A percentile compares a stretch with the other conserved stretches of the same genome.
These are phyloP conservation scores for Thelephora terrestris DNA, from an alignment of 1,284 basidiomycete genomes.

Conservation along the genomic window DNA sequence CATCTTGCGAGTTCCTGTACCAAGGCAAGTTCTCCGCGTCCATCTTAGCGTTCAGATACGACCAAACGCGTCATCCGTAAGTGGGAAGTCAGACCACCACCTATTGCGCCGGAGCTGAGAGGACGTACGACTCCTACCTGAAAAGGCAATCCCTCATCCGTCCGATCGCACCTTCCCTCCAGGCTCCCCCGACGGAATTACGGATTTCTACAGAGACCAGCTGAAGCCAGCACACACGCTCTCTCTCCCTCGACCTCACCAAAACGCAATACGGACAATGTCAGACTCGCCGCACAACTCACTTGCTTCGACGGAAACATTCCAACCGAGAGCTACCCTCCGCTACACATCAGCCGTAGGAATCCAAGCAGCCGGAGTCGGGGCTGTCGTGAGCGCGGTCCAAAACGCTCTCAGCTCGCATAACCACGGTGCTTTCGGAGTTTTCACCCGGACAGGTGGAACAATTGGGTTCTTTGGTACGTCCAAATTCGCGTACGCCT, in stretches of 20 bases:
- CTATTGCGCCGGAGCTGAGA: too few species aligned
- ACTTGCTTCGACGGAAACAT: conserved; percentile 19
- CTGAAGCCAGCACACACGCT: conserved; percentile 5
- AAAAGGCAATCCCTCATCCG: too few species aligned
- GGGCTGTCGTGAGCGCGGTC: conserved; percentile 69
- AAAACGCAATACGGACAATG: conserved; percentile 4
- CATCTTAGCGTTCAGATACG: conserved; percentile 14
- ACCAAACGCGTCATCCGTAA: conserved; percentile 26
- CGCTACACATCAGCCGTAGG: conserved; percentile 53
- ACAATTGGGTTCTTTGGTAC: conserved; percentile 78
- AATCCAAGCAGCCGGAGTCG: conserved; percentile 63
- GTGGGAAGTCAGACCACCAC: too few species aligned
- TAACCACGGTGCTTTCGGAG: conserved; percentile 78
- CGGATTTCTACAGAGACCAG: neutral
- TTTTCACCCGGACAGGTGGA: conserved; percentile 70
- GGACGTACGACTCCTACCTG: too few species aligned
- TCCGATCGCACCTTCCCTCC: too few species aligned
- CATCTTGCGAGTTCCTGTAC: conserved; percentile 26
- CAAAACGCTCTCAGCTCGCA: conserved; percentile 82
- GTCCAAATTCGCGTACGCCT: conserved; percentile 15
- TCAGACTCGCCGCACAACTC: conserved; percentile 8
- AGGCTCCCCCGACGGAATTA: neutral
- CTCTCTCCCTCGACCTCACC: conserved; percentile 18
- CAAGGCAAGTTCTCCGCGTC: conserved; percentile 21
- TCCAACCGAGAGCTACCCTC: conserved; percentile 48